Evolutionary conservation across 495 filamentous ascomycete species (phyloP), one percentile per base, ranked within the genome.

Genomic region (Hyaloscypha bicolor): DNA sequence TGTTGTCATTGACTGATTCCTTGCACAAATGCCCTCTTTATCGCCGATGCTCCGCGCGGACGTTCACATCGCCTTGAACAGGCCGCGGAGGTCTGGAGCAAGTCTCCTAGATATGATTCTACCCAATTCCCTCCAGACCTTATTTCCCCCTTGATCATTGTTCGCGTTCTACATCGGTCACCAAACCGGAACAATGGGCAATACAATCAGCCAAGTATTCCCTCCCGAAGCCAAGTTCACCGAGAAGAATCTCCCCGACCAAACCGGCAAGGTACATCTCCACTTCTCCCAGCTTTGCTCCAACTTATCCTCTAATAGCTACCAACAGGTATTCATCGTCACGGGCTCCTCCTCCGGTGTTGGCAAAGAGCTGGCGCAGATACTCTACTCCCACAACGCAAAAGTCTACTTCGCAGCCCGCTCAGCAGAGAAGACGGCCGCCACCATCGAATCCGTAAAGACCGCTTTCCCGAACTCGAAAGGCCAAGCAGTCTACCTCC

Each of bases 401-500:
- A 82, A 84, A 30, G 86, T 93, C 62, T 91, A 84, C 76, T 78
- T 93, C 57, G 85, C 83, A 39, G 86, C 87, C 3, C 87, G 90
- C 48, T 86, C 77, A 6, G 74, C 76, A 51, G 75, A 75, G 32
- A 88, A 86, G 74, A 86, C 85, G 2, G 74, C 75, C 35, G 74
- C 75, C 22, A 81, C 86, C 5, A 86, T 89, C 45, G 63, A 68
- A 14, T 81, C 81, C 2, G 82, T 90, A 63, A 58, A 76, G 68
- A 53, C 72, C 69, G 64, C 69, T 0, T 56, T 55, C 60, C 67
- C 69, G 2, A 21, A 55, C 30, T 68, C 66, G 48, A 70, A 70
- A 55, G 73, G 75, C 37, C 69, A 78, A 60, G 72, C 85, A 12
- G 64, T 76, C 21, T 78, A 80, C 45, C 73, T 86, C 4, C 68